Percentiles rank a stretch among this genome's conserved stretches.
Evolutionary conservation across 192 early-diverging fungal species (phyloP).

Genomic region (Jimgerdemannia lactiflua): DNA sequence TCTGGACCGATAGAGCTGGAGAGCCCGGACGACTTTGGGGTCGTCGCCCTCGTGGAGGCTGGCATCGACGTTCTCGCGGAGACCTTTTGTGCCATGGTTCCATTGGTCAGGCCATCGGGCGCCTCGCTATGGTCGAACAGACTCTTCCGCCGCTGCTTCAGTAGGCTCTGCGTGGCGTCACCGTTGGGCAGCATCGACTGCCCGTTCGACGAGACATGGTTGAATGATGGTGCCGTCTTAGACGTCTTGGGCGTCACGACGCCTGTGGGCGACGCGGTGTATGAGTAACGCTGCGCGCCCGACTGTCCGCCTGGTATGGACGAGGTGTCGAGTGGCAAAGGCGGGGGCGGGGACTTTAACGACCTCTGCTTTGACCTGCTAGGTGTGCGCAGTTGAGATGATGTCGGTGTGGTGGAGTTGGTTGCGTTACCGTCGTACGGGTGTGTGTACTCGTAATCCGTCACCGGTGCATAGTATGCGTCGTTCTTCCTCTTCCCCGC

Average conservation of each 20-base stretch:
- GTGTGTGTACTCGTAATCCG: neutral
- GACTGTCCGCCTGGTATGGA: neutral
- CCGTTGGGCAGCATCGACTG: neutral
- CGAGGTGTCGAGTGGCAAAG: neutral
- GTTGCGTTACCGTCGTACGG: too few species aligned
- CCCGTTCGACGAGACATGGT: too few species aligned
- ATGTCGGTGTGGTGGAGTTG: too few species aligned
- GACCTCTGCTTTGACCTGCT: neutral
- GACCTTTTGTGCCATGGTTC: neutral
- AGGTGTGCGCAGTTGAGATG: neutral
- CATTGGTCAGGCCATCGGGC: neutral
- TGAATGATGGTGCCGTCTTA: neutral
- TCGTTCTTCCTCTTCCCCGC: neutral
- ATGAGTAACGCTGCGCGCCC: neutral
- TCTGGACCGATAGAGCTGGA: neutral
- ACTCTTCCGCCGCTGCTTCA: neutral
- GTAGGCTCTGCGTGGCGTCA: neutral
- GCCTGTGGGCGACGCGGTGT: neutral
- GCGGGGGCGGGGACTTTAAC: neutral
- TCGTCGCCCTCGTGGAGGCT: neutral
- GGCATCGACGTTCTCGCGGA: neutral
- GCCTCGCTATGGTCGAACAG: too few species aligned
- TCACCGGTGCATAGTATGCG: neutral
- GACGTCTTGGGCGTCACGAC: neutral
- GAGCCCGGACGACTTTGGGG: neutral